Evolutionary conservation across 192 early-diverging fungal genomes (phyloP), one percentile per base, ranked within the genome.

Genomic region (Entomortierella beljakovae): DNA sequence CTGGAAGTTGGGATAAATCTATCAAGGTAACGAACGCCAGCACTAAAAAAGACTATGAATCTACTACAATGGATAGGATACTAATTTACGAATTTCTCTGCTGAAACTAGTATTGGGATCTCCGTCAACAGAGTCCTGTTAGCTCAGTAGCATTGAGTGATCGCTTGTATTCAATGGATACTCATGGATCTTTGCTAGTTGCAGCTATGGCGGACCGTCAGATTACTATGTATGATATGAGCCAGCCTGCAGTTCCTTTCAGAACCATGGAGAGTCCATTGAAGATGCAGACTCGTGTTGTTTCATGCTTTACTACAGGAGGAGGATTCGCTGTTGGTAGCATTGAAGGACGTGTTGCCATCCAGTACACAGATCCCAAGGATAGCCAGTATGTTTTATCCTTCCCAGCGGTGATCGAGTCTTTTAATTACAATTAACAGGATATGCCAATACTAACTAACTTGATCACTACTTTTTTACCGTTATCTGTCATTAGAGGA

Each of bases 1-100:
- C 97, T 10, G 97, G 93, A 25, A 92, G 94, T 50, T 99, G 96
- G 96, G 97, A 99, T 84, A 98, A 98, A 81, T 94, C 92, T 18
- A 66, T 97, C 59, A 94, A 95, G 57, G 75, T 79, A 63, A 42
- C 33, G 38, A 42, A 22, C 34, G 3, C 31, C 7, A 52, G 23
- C 50, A 52, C 8, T n/a, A 52, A 1, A n/a, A 58, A 11, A 38
- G 31, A 32, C 6, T 31, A 37, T 55, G 33, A 18, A 32, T 22
- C 11, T 40, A 40, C 35, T 52, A 6, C 8, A 16, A 7, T n/a
- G 16, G 25, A 52, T n/a, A 52, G 11, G n/a, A n/a, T 42, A 6
- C 22, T 51, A 18, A 25, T 29, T 42, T 40, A 28, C 7, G 23
- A 15, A 7, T 58, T 38, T 33, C 26, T 50, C 60, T 51, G 20